Base-by-base conservation (phyloP, 495 filamentous ascomycete genomes). In the Podospora sp. region DNA sequence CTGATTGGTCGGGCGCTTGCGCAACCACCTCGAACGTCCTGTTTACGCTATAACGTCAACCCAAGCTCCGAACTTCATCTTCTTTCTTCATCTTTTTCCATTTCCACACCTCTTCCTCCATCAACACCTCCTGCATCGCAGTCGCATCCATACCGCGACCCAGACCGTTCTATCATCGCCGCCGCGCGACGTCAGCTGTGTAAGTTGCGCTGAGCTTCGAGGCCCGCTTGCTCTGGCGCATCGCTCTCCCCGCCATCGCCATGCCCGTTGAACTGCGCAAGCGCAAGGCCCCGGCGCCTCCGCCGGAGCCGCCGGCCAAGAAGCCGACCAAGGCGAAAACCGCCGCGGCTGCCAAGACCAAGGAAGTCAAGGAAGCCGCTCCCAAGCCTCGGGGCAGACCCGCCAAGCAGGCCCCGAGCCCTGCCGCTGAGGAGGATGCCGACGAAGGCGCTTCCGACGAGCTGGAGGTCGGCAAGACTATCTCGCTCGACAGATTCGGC, bases 401-500 rank as follows among this genome's bases (percentile, higher is more conserved):
- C 65, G 50, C 62, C 56, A 63, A 63, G 61, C 25, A 29, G 14
- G 52, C 75, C 66, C 77, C 77, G 63, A 71, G 67, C 62, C 75
- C 76, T 66, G 71, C 69, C 51, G 27, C 68, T 12, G 65, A 72
- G 63, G 65, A 68, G 18, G 62, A 49, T n/a, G 29, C 4, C 29
- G 29, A 22, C 63, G 8, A 65, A 72, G 65, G 65, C 68, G 21
- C 26, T 73, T 40, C 66, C 72, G 67, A 60, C 22, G 75, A 77
- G 63, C 75, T 77, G 14, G 72, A 68, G 53, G 78, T 80, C 26
- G 84, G 85, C 69, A 77, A 82, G 68, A 84, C 78, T 27, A 81
- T 97, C 73, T 73, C 80, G 36, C 84, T 95, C 56, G 86, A 91
- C 26, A 82, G 79, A 35, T 94, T 97, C 78, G 91, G 92, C 71